Evolutionary conservation across 805 yeast species (phyloP).

Genomic region (Suhomyces prunicola): DNA sequence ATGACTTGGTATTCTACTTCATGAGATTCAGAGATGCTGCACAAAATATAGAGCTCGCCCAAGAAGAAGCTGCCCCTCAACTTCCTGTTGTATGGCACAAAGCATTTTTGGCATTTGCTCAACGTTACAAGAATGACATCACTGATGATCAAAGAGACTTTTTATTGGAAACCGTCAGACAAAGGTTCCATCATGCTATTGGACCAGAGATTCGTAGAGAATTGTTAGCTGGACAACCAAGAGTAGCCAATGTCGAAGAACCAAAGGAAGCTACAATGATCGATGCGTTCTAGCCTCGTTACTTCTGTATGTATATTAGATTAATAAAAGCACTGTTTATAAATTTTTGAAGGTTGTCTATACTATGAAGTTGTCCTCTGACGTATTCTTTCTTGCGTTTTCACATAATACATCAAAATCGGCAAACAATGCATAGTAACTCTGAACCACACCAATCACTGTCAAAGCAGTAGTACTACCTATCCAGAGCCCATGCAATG

Average conservation of each 20-base stretch:
- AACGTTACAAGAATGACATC: conserved; percentile 93
- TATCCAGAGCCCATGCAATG: conserved; percentile 62
- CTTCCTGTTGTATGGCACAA: conserved; percentile 98
- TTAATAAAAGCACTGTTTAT: background rate
- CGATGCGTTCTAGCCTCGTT: conserved; percentile 29
- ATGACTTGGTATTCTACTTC: conserved; percentile 89
- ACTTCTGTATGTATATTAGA: conserved; percentile 6
- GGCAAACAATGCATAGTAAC: conserved; percentile 32
- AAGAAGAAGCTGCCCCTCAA: conserved; percentile 43
- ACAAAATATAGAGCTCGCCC: conserved; percentile 38
- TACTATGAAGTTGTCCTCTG: conserved; percentile 9
- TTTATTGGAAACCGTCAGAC: conserved; percentile 84
- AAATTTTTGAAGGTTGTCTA: background rate
- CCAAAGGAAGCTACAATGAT: conserved; percentile 36
- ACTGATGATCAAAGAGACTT: conserved; percentile 99
- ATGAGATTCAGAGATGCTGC: conserved; percentile 78
- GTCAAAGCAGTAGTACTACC: conserved; percentile 50
- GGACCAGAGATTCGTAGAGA: conserved; percentile 96
- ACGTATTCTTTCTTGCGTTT: conserved; percentile 37
- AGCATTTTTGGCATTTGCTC: conserved; percentile 90
- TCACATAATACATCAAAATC: conserved; percentile 36
- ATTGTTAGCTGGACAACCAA: conserved; percentile 77
- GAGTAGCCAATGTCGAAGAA: conserved; percentile 37
- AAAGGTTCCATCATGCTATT: conserved; percentile 81
- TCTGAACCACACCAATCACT: conserved; percentile 47